Evolutionary conservation across 2,329 filamentous ascomycete species (phyloP), one percentile per base, ranked within the genome.

Genomic region (Pseudonectria buxi): DNA sequence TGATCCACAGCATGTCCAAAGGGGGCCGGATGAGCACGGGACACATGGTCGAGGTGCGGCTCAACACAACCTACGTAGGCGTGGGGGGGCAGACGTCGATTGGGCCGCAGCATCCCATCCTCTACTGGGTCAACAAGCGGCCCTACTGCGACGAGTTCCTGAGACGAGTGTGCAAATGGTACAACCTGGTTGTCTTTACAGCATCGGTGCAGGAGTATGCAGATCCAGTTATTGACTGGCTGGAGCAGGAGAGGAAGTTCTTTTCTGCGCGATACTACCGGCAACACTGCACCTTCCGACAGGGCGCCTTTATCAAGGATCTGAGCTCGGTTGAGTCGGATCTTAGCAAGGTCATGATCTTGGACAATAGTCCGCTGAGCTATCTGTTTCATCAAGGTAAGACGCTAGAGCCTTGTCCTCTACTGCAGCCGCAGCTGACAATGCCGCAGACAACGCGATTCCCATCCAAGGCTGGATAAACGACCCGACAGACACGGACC

Each of bases 391-490:
- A 96, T 58, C 88, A 95, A 81, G 90, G 92, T 92, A 67, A 57
- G 76, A 57, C 25, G 18, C 9, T 22, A 9, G 18, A 22, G 5
- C 18, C 18, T 22, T 22, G 18, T 22, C 18, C 18, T 22, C 18
- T 22, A 9, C 24, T 14, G 18, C 25, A 14, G 7, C 12, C n/a
- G 14, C 3, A 14, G 24, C 35, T 50, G 16, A 46, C 46, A 28
- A 6, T 7, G 10, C 9, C 39, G 6, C 55, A 98, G 92, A 98
- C 62, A 98, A 98, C 66, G 92, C 92, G 33, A 95, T 98, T 54
- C 92, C 92, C 3, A 96, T 98, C 57, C 90, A 96, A 68, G 92
- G 92, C 56, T 98, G 92, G 92, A 96, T 98, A 65, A 95, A 83
- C 61, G 92, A 98, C 65, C 92, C 92, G 14, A 96, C 92, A 16